Evolutionary conservation across 495 filamentous ascomycete genomes (phyloP), one percentile per base, ranked within the genome.

Genomic region (Lasiosphaeria ovina): DNA sequence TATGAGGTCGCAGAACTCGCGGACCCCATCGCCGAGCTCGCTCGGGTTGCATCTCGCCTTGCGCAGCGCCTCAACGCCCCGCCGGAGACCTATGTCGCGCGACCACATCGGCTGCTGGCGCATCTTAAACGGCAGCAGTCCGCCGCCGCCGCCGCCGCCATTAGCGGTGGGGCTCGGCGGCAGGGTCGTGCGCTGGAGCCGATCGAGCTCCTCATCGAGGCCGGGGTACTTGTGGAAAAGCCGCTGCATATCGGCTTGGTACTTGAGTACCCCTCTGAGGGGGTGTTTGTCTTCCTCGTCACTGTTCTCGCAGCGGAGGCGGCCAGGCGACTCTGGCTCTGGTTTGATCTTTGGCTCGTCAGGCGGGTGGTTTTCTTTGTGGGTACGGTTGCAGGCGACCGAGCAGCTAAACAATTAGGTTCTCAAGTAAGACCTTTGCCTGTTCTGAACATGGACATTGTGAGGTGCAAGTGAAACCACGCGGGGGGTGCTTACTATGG

Each of bases 301-400:
- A 44, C 11, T 74, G 44, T 75, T 52, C 6, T 69, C 55, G 47
- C 57, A 59, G 40, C 60, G 50, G 38, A 58, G 24, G 55, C 48
- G 51, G 17, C 55, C 53, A 51, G 59, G 62, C n/a, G 49, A 55
- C 48, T 62, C 31, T 8, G n/a, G 36, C 4, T 32, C 17, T 49
- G 1, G 53, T 35, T 64, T 58, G 55, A 49, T 57, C 44, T 53
- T 38, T 32, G 44, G 59, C 49, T 54, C 62, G 53, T 47, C 57
- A 45, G 71, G 64, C 24, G 70, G 57, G 59, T 80, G 74, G 58
- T 66, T 78, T 35, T 74, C 65, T 63, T 83, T 87, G 75, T 92
- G 89, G 34, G 78, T 71, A 62, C 82, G 84, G 58, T 82, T 88
- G 72, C 89, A 92, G 32, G 79, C 73, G 50, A 89, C 77, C 1